Base-by-base conservation (phyloP, 306 rosid genomes). In the Citrullus colocynthis region DNA sequence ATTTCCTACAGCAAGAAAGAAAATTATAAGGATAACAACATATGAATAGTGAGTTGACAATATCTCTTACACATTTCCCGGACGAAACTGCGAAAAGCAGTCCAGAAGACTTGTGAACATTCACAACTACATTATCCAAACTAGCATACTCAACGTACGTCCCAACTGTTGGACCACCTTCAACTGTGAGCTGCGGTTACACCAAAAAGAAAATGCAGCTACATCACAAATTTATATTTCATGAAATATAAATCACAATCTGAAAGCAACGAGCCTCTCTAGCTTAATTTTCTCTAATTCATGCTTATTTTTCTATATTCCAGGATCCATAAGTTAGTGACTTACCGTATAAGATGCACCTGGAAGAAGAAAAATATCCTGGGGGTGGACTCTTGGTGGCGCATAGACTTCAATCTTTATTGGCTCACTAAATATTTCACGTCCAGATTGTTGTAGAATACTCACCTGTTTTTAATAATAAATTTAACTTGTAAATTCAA, bases 401-500 rank as follows among this genome's bases (percentile, higher is more conserved):
- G 91, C 93, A 83, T 94, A 94, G 78, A 92, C 97, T 87, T 94
- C 98, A 70, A 94, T 89, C 84, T 79, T 90, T 82, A 94, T 87
- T 78, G 89, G 86, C 85, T 87, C 86, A 80, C 96, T 94, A 48
- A 77, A 84, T 52, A 92, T 83, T 78, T 87, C 88, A 61, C 82
- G 82, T 71, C 98, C 97, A 76, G 85, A 92, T 74, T 83, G 90
- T 83, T 85, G 93, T 39, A 80, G 66, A 24, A 90, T 83, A 16
- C 93, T 89, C 83, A 93, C 97, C 98, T 93, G 88, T 78, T 84
- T 86, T 86, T 83, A 86, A 82, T 78, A 51, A 75, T 58, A 42
- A 80, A 12, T 44, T 55, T 59, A 85, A 86, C 58, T 69, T 20
- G 41, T 61, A 39, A 70, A 59, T 81, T 44, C 64, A 71, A 52